Evolutionary conservation across 2,329 filamentous ascomycete species (phyloP).

Genomic region (Fusarium citri): DNA sequence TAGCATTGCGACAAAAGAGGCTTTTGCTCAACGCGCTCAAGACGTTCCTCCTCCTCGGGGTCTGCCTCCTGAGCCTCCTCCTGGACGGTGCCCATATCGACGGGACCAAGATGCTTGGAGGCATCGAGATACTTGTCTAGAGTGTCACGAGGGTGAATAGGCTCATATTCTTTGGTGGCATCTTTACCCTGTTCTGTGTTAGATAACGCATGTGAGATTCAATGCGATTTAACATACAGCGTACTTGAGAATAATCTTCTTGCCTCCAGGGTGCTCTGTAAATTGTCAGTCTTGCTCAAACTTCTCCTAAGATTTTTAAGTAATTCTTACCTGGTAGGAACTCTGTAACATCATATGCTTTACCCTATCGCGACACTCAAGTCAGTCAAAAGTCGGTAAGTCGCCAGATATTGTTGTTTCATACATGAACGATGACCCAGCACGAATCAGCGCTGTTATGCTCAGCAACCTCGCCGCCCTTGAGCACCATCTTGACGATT

Average conservation of each 20-base stretch:
- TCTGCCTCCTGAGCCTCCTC: conserved; percentile 76
- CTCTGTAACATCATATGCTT: conserved; percentile 90
- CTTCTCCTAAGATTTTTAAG: neutral
- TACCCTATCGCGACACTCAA: conserved; percentile 61
- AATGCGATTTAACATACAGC: conserved; percentile 62
- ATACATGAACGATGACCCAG: conserved; percentile 89
- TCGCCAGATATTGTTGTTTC: conserved; percentile 27
- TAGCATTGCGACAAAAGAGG: conserved; percentile 88
- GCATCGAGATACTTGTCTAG: conserved; percentile 85
- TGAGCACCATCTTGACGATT: conserved; percentile 56
- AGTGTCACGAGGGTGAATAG: conserved; percentile 88
- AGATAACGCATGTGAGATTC: neutral
- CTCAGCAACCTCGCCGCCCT: conserved; percentile 67
- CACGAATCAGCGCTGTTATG: conserved; percentile 87
- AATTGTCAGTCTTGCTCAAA: conserved; percentile 12
- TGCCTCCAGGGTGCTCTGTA: conserved; percentile 85
- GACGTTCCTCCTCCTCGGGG: conserved; percentile 70
- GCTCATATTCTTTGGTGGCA: conserved; percentile 91
- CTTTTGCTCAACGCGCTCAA: conserved; percentile 79
- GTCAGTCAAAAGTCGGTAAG: conserved; percentile 33
- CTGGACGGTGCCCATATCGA: conserved; percentile 87
- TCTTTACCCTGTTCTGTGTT: conserved; percentile 75
- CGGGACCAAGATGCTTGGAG: conserved; percentile 88
- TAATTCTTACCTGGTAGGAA: conserved; percentile 76
- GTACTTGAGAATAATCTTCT: conserved; percentile 96